Base-by-base conservation (phyloP, 2,329 filamentous ascomycete genomes). In the Metarhizium sp. region DNA sequence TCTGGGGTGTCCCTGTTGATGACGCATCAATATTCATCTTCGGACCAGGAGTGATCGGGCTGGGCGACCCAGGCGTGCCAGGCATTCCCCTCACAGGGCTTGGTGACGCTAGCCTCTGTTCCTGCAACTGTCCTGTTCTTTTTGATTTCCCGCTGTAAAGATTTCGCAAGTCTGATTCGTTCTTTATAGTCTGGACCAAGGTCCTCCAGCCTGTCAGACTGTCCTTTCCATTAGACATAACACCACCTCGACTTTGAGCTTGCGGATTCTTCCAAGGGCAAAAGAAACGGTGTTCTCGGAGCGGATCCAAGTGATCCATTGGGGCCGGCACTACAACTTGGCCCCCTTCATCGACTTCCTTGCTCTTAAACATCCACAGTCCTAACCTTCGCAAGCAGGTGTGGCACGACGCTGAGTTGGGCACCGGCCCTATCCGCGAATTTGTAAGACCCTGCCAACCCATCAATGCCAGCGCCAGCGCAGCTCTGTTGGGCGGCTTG, bases 321-420 rank as follows among this genome's bases (percentile, higher is more conserved):
- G 80, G 79, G 2, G 84, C 80, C 1, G 80, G 78, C 4, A 80
- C 75, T 11, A 85, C 69, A 10, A 84, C 72, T 40, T 77, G 70
- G 0, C 77, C 77, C 16, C 73, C 70, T 1, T 75, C 73, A 56
- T 82, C 78, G 34, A 87, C 79, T 63, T 82, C 81, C 69, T 86
- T 91, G 68, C 85, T 86, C 64, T 85, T 87, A 69, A 95, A 97
- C 76, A 99, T 87, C 94, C 94, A 99, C 2, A 99, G 77, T 0
- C 94, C 94, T 0, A 97, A 77, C 1, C 92, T 84, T 57, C 94
- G 85, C 65, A 95, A 88, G 67, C 94, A 99, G 20, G 90, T 88
- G 57, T 86, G 80, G 69, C 94, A 99, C 4, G 84, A 85, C 6
- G 88, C 85, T 16, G 92, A 81, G 58, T 90, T 87, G 45, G 86